Evolutionary conservation across 2,329 filamentous ascomycete species (phyloP).

Genomic region (Fusarium marasasianum): DNA sequence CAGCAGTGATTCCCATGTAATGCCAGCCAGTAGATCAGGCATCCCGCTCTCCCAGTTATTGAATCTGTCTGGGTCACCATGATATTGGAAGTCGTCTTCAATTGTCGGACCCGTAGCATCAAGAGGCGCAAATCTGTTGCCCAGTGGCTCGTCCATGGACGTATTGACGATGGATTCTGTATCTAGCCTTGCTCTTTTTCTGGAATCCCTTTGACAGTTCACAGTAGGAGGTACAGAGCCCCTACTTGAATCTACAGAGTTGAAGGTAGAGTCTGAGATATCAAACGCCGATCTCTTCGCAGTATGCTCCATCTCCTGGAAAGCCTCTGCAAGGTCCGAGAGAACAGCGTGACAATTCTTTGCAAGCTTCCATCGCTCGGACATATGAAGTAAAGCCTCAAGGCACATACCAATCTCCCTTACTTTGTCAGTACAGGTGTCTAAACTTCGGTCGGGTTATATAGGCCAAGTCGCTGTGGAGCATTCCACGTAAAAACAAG

Average conservation of each 20-base stretch:
- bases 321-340: background rate
- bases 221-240: too few species aligned
- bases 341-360: background rate
- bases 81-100: accelerated
- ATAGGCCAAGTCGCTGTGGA: too few species aligned
- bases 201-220: background rate
- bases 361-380: background rate
- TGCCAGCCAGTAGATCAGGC: background rate
- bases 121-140: too few species aligned
- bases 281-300: background rate
- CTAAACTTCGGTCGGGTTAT: too few species aligned
- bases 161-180: background rate
- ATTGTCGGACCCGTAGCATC: background rate
- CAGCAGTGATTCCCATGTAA: background rate
- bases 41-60: background rate
- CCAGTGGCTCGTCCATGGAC: background rate
- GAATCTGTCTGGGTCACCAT: background rate
- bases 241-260: too few species aligned
- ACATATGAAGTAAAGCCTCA: background rate
- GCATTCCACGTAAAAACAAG: too few species aligned
- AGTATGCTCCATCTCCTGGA: background rate
- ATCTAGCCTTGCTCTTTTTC: background rate
- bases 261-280: too few species aligned
- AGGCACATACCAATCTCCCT: background rate
- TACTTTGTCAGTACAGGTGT: background rate